A percentile compares a stretch with the other conserved stretches of the same genome.
These are phyloP conservation scores for Alternaria incomplexa DNA, from an alignment of 2,329 filamentous ascomycete species.

Conservation along the genomic window DNA sequence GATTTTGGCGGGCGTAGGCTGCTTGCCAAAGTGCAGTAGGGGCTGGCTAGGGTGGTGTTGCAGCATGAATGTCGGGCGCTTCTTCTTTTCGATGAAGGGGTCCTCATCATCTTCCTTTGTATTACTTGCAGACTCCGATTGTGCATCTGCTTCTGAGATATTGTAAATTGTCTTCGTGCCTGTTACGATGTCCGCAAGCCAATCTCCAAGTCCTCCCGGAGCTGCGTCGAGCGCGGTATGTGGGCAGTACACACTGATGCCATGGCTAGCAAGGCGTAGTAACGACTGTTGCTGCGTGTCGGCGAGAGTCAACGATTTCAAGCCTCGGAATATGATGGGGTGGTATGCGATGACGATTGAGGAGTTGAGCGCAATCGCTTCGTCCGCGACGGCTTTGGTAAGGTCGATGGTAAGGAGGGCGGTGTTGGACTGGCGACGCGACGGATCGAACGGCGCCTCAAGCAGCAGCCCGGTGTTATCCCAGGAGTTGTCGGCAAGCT, in stretches of 20 bases:
- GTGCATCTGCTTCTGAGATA: constrained; percentile 3
- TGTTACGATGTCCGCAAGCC: constrained; percentile 86
- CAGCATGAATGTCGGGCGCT: constrained; percentile 53
- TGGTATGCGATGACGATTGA: constrained; percentile 91
- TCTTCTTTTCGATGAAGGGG: constrained; percentile 43
- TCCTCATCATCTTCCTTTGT: constrained; percentile 37
- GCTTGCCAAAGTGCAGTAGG: constrained; percentile 42
- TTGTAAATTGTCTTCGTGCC: constrained; percentile 52
- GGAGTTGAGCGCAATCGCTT: constrained; percentile 78
- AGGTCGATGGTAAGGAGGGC: constrained; percentile 88
- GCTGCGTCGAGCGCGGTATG: constrained; percentile 95
- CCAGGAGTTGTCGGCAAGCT: constrained; percentile 86
- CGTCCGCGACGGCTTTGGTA: constrained; percentile 84
- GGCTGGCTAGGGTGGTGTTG: constrained; percentile 58
- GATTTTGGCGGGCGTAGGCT: constrained; percentile 14
- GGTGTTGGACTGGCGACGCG: constrained; percentile 65
- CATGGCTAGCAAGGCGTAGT: constrained; percentile 79
- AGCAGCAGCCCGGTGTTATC: constrained; percentile 91
- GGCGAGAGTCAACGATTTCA: constrained; percentile 84
- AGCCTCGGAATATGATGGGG: constrained; percentile 91
- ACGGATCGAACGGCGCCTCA: constrained; percentile 68
- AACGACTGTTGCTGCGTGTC: constrained; percentile 89
- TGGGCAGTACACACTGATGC: constrained; percentile 93
- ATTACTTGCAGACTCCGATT: constrained; percentile 8
- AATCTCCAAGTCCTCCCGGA: constrained; percentile 84